Conservation (phyloP, 179 eudicot genomes). For the Beta corolliflora region DNA sequence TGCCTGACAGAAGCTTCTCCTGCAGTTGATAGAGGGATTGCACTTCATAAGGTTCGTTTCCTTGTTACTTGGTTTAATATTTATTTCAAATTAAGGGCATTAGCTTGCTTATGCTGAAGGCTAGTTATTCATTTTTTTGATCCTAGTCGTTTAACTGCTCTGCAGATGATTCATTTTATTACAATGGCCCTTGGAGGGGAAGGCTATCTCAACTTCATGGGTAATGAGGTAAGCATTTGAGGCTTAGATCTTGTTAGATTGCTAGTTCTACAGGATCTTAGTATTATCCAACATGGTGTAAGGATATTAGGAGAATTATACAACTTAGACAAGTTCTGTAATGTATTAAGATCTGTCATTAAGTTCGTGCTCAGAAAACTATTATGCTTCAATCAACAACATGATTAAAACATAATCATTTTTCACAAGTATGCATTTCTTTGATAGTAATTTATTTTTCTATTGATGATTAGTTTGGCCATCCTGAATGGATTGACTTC, state of each 20-base stretch:
- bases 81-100: neutral
- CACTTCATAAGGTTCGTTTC: slow-evolving; percentile 82
- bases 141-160: slow-evolving; percentile 2
- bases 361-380: neutral
- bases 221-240: slow-evolving; percentile 79
- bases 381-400: neutral
- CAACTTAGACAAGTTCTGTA: neutral
- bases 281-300: neutral
- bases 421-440: neutral
- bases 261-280: neutral
- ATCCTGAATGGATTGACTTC: slow-evolving; percentile 99
- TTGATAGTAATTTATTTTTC: slow-evolving; percentile 1
- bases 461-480: slow-evolving; percentile 76
- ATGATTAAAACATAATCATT: neutral
- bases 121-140: neutral
- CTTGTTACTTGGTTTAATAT: neutral
- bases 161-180: slow-evolving; percentile 92
- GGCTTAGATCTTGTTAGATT: neutral
- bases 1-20: slow-evolving; percentile 75
- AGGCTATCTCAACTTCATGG: slow-evolving; percentile 98
- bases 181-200: slow-evolving; percentile 99
- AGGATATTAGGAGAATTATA: neutral
- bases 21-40: slow-evolving; percentile 80
- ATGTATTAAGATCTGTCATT: neutral
- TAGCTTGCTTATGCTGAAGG: neutral